A percentile compares a stretch with the other conserved stretches of the same genome.
Evolutionary conservation across 306 rosid species (phyloP).

Genomic region (barrel medic (Medicago truncatula)): MtrunA17r5.0-ANR NC_053042.1:44296501-44297000

Average conservation of each 20-base stretch:
- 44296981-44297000: slow-evolving; percentile 46
- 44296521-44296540: background rate
- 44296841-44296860: background rate
- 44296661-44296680: too few relatives aligned
- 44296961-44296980: slow-evolving; percentile 95
- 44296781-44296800: too few relatives aligned
- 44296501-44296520: background rate
- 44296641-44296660: too few relatives aligned
- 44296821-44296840: too few relatives aligned
- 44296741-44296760: too few relatives aligned
- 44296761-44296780: too few relatives aligned
- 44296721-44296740: too few relatives aligned
- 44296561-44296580: background rate
- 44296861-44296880: slow-evolving; percentile 73
- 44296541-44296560: background rate
- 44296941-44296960: slow-evolving; percentile 91
- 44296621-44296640: too few relatives aligned
- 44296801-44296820: too few relatives aligned
- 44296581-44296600: background rate
- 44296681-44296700: too few relatives aligned
- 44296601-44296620: too few relatives aligned
- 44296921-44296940: slow-evolving; percentile 92
- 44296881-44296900: slow-evolving; percentile 95
- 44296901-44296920: slow-evolving; percentile 94
- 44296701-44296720: too few relatives aligned